Evolutionary conservation across 2,329 filamentous ascomycete species (phyloP).

Genomic region (Aspergillus novofumigatus): DNA sequence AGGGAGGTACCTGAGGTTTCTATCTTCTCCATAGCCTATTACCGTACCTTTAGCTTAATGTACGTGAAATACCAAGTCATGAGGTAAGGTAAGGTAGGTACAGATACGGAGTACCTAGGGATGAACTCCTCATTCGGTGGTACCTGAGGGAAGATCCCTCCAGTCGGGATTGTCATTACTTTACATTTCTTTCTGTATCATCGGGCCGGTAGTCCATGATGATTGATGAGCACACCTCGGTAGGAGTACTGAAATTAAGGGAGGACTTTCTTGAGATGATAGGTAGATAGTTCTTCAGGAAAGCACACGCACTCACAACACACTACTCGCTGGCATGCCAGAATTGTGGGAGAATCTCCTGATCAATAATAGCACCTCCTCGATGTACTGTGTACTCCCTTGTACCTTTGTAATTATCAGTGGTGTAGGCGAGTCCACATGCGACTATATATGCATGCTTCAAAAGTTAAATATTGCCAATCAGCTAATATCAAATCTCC

Average conservation of each 20-base stretch:
- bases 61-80: not conserved
- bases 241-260: not conserved
- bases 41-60: not conserved
- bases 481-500: not conserved
- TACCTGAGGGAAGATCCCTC: not conserved
- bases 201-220: not conserved
- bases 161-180: not conserved
- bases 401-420: not conserved
- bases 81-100: not conserved
- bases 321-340: not conserved
- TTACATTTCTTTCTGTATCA: not conserved
- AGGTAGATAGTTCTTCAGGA: not conserved
- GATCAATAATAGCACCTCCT: not conserved
- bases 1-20: not conserved
- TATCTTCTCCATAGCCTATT: too few relatives aligned
- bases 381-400: not conserved
- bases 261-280: not conserved
- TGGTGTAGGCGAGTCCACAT: not conserved
- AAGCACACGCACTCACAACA: not conserved
- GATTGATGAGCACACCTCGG: not conserved
- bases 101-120: too few relatives aligned
- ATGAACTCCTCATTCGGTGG: too few relatives aligned
- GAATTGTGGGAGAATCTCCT: not conserved
- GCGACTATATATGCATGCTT: not conserved
- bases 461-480: not conserved